Evolutionary conservation across 176 grass and related monocot genomes (phyloP).

Genomic region (Areca catechu): DNA sequence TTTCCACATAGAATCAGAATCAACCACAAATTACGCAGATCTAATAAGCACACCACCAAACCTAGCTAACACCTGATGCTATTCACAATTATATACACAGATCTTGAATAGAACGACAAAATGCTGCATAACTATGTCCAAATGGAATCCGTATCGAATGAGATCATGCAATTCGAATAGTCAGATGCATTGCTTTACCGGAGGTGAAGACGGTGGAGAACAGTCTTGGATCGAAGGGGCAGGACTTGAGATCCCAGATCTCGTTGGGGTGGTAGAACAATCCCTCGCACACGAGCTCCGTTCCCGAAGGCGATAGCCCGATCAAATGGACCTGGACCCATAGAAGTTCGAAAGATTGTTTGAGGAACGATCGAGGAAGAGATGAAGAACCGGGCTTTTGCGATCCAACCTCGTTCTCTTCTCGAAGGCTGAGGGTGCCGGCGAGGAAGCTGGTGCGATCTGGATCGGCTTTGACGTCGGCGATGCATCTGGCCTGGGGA

Average conservation of each 20-base stretch:
- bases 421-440: conserved; percentile 74
- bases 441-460: conserved; percentile 84
- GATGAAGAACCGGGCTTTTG: background rate
- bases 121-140: no score
- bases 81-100: no score
- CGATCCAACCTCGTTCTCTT: conserved; percentile 82
- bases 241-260: conserved; percentile 99
- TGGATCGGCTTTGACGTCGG: conserved; percentile 58
- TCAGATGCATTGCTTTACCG: conserved; percentile 29
- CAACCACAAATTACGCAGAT: no score
- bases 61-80: no score
- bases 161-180: no score
- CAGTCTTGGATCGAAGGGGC: conserved; percentile 77
- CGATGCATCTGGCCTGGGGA: conserved; percentile 75
- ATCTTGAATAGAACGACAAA: no score
- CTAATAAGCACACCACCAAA: no score
- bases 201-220: conserved; percentile 92
- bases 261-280: conserved; percentile 96
- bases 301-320: conserved; percentile 55
- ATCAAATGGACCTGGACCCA: conserved; percentile 76
- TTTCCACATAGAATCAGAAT: no score
- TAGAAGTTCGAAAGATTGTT: no score
- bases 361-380: background rate
- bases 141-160: no score
- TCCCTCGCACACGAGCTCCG: conserved; percentile 82